A percentile compares a stretch with the other conserved stretches of the same genome.
phyloP scores from a whole-genome alignment of 2,329 filamentous ascomycete species.

The Pyrenochaeta sp. region DNA sequence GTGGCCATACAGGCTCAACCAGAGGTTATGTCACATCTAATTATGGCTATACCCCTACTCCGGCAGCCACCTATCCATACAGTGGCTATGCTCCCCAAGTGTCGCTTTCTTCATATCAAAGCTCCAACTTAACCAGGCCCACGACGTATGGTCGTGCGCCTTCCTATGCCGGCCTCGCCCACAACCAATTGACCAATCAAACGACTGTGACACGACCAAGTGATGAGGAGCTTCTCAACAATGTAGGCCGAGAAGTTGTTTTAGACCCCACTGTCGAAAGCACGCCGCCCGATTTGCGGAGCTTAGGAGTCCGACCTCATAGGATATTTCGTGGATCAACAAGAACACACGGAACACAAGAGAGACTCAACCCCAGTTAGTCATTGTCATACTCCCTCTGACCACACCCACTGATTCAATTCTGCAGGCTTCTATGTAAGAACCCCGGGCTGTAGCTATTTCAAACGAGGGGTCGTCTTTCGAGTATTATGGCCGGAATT shows the following conservation, averaged over 20 bases:
- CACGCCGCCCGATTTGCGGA: neutral
- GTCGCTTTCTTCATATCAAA: no score
- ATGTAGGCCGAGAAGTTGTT: neutral
- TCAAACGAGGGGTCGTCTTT: conserved; percentile 17
- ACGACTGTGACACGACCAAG: neutral
- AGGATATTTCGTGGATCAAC: neutral
- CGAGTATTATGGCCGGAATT: conserved; percentile 7
- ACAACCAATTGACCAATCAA: neutral
- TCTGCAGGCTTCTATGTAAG: neutral
- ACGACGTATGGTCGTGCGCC: neutral
- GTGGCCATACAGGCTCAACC: neutral
- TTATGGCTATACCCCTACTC: neutral
- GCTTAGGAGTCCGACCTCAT: neutral
- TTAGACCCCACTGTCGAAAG: neutral
- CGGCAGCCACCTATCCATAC: neutral
- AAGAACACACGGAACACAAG: neutral
- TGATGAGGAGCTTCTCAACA: neutral
- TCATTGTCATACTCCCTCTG: no score
- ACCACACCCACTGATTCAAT: no score
- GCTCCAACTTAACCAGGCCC: neutral
- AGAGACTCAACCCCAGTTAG: neutral
- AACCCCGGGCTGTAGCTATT: conserved; percentile 6
- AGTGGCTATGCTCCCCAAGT: neutral
- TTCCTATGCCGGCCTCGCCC: neutral
- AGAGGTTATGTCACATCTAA: neutral